Evolutionary conservation across 1,284 basidiomycete species (phyloP).

Genomic region (Irpex sp.): DNA sequence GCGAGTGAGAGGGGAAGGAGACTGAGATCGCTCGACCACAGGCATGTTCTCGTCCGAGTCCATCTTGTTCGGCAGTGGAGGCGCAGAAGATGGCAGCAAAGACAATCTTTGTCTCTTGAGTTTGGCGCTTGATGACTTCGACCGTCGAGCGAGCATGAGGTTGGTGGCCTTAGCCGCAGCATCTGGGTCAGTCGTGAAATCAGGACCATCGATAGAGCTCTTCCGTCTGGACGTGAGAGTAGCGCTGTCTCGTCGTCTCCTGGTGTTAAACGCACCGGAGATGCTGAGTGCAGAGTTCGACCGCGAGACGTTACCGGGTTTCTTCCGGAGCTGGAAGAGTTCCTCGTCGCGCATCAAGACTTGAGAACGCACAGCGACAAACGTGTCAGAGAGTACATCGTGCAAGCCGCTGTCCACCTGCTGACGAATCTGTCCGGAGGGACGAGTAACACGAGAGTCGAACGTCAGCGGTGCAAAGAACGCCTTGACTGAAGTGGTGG

Average conservation of each 20-base stretch:
- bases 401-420: constrained; percentile 64
- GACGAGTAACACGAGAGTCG: constrained; percentile 59
- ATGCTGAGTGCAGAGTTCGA: constrained; percentile 36
- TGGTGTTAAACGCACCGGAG: constrained; percentile 51
- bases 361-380: constrained; percentile 54
- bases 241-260: constrained; percentile 58
- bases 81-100: constrained; percentile 25
- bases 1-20: constrained; percentile 46
- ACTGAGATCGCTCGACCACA: constrained; percentile 24
- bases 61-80: constrained; percentile 14
- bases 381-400: constrained; percentile 66
- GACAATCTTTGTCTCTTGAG: constrained; percentile 42
- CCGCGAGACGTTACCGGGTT: constrained; percentile 21
- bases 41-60: constrained; percentile 11
- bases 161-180: constrained; percentile 5
- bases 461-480: constrained; percentile 46
- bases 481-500: constrained; percentile 52
- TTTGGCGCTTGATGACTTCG: constrained; percentile 31
- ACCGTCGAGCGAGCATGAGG: constrained; percentile 18
- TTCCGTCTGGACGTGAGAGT: constrained; percentile 53
- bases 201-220: constrained; percentile 32
- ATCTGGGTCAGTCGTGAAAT: constrained; percentile 14
- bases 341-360: constrained; percentile 59
- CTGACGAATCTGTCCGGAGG: constrained; percentile 63
- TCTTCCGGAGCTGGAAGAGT: constrained; percentile 54